Conservation (phyloP, 495 filamentous ascomycete genomes). For the Talaromyces proteolyticus region DNA sequence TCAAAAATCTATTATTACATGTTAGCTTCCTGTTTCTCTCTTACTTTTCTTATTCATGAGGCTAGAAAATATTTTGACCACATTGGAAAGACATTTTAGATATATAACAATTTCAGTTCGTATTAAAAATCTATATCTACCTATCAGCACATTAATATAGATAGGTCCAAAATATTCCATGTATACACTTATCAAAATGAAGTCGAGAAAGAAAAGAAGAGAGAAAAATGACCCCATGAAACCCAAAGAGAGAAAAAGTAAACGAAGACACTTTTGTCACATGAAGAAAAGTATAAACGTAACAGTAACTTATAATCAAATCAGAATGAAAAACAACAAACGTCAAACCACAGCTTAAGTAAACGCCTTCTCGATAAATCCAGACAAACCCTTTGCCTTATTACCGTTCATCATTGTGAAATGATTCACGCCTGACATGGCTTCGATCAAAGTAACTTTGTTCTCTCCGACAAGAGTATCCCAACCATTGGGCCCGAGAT, state of each 20-base stretch:
- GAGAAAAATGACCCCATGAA: not conserved
- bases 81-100: no score
- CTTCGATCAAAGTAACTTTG: conserved; percentile 41
- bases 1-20: no score
- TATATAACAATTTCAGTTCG: no score
- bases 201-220: not conserved
- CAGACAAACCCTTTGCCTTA: conserved; percentile 1
- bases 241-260: not conserved
- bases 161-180: not conserved
- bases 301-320: not conserved
- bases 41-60: no score
- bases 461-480: conserved; percentile 61
- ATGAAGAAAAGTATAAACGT: not conserved
- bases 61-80: no score
- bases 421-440: conserved; percentile 2
- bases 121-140: not conserved
- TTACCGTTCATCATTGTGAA: conserved; percentile 9
- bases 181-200: not conserved
- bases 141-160: not conserved
- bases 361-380: conserved; percentile 4
- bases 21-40: no score
- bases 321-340: not conserved
- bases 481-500: conserved; percentile 78
- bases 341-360: no score
- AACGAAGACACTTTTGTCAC: not conserved